Conservation (phyloP, 768 basidiomycete genomes). For the Lactifluus rugatus region DNA sequence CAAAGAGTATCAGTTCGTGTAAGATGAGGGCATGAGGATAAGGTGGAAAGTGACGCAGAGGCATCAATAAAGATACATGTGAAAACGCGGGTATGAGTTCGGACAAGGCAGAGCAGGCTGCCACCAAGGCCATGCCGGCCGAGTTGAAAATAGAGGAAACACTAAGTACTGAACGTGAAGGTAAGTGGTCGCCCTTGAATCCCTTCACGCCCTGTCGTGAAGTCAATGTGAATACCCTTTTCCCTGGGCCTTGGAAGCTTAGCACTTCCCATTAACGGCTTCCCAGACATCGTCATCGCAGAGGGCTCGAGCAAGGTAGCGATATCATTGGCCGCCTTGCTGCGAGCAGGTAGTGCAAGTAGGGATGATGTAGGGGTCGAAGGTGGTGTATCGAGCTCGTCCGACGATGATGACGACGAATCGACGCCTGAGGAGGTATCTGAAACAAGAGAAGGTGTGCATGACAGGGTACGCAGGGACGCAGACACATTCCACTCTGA, state of each 20-base stretch:
- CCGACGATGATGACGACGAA: constrained; percentile 1
- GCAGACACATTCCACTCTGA: not conserved
- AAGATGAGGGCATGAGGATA: not conserved
- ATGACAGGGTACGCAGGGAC: not conserved
- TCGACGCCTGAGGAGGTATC: not conserved
- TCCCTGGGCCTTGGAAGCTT: not conserved
- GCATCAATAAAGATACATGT: not conserved
- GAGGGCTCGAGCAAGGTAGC: not conserved
- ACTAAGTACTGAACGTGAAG: too few relatives aligned
- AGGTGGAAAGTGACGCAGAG: not conserved
- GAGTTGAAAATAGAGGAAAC: too few relatives aligned
- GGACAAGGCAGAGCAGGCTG: too few relatives aligned
- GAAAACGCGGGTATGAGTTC: too few relatives aligned
- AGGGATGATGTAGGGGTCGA: not conserved
- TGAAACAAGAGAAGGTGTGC: constrained; percentile 9
- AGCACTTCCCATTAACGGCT: not conserved
- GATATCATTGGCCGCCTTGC: not conserved
- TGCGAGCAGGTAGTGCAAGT: not conserved
- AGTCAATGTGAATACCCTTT: not conserved
- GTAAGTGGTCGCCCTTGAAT: too few relatives aligned
- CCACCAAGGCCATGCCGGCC: too few relatives aligned
- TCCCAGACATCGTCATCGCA: not conserved
- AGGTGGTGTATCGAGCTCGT: constrained; percentile 20
- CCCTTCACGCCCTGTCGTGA: not conserved
- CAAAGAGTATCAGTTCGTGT: not conserved